Base-by-base conservation (phyloP, 805 yeast genomes). In the Kuraishia hungarica region DNA sequence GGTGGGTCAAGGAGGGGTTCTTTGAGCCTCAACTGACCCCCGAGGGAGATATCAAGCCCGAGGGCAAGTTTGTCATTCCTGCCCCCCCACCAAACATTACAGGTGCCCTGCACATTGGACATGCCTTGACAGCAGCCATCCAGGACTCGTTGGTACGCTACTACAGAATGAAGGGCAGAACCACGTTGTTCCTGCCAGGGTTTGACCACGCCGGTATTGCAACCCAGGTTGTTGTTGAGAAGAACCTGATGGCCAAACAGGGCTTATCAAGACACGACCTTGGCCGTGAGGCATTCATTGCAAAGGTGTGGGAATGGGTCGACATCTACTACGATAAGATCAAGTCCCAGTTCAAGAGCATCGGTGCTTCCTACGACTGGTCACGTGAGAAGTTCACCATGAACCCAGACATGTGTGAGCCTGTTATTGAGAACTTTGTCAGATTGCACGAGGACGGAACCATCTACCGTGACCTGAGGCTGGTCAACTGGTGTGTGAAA, bases 1-100 rank as follows among this genome's bases (percentile, higher is more conserved):
- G 99, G 98, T 94, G 99, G 99, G 86, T 82, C 58, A 78, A 87
- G 64, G 80, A 89, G 71, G 96, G 94, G 20, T 84, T 82, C 65
- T 94, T 94, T 66, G 86, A 87, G 72, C 99, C 99, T 20, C 88
- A 89, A 68, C 84, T 87, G 61, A 78, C 85, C 50, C 79, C 74
- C 56, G 84, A 85, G 65, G 97, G 97, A 51, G 72, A 84, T 51
- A 65, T 82, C 61, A 86, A 86, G 67, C 88, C 94, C 49, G 92
- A 83, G 66, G 98, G 98, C 62, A 67, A 78, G 20, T 94, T 93
- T 73, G 80, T 87, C 59, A 89, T 94, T 64, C 97, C 98, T 47
- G 94, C 97, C n/a, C 99, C 99, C 47, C 99, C 99, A 59, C 99
- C 99, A 68, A 94, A 94, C 71, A 96, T 94, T 60, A 94, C 99